Percentiles rank a stretch among this genome's conserved stretches.
Conservation (phyloP, 345 rosid species). For the Abelmoschus esculentus region DNA sequence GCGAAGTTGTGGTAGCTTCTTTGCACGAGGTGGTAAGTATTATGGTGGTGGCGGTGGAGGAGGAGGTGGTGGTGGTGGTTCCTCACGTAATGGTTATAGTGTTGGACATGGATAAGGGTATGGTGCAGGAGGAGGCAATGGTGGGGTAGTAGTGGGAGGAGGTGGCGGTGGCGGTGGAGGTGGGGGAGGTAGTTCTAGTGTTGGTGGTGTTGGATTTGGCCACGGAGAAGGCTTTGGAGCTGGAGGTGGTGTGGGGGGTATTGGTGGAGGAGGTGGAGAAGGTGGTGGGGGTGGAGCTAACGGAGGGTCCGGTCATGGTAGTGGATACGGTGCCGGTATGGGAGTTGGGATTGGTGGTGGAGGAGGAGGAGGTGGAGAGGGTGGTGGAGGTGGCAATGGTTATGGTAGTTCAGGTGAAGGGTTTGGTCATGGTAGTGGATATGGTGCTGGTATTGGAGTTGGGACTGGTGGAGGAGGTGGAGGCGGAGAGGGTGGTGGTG, state of each 20-base stretch:
- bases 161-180: constrained; percentile 18
- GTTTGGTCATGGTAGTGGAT: no score
- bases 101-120: constrained; percentile 5
- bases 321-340: no score
- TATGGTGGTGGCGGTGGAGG: not conserved
- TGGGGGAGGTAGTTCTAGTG: constrained; percentile 14
- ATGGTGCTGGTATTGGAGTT: no score
- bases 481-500: not conserved
- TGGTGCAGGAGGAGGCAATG: constrained; percentile 5
- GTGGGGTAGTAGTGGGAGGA: constrained; percentile 17
- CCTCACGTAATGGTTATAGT: not conserved
- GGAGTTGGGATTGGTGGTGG: not conserved
- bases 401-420: no score
- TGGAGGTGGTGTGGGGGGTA: constrained; percentile 22
- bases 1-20: constrained; percentile 53
- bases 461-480: constrained; percentile 17
- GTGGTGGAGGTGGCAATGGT: not conserved
- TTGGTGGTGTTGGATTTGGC: constrained; percentile 5
- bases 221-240: constrained; percentile 18
- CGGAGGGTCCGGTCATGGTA: no score
- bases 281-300: no score
- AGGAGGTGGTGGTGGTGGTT: constrained; percentile 3
- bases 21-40: constrained; percentile 11
- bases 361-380: constrained; percentile 14
- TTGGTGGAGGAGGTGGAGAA: not conserved